These are phyloP conservation scores for Groenewaldozyma auringiensis DNA, from an alignment of 1,139 yeast species.

Conservation along the genomic window DNA sequence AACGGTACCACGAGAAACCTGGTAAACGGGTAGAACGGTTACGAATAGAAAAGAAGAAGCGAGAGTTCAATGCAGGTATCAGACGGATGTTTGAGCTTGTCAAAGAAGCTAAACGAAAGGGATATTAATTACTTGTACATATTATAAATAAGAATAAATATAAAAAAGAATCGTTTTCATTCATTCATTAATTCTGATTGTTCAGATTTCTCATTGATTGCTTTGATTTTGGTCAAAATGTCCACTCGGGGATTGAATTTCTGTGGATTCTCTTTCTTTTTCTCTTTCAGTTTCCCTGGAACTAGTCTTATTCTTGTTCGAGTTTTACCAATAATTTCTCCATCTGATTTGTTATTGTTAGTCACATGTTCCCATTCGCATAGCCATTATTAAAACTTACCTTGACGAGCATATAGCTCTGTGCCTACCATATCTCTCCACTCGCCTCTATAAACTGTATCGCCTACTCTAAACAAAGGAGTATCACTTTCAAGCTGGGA, in stretches of 20 bases:
- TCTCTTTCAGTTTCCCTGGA: constrained; percentile 17
- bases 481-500: constrained; percentile 45
- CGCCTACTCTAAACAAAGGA: constrained; percentile 50
- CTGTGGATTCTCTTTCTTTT: constrained; percentile 11
- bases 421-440: constrained; percentile 83
- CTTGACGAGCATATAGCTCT: constrained; percentile 43
- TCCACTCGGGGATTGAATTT: constrained; percentile 9
- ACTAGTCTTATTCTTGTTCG: constrained; percentile 20
- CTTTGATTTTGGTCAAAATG: constrained; percentile 21
- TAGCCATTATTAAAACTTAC: constrained; percentile 11
- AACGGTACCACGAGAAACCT: constrained; percentile 31
- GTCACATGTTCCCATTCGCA: background rate
- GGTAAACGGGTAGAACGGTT: constrained; percentile 30
- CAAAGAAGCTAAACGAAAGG: constrained; percentile 32
- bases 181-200: background rate
- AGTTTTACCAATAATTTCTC: constrained; percentile 23
- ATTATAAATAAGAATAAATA: background rate
- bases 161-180: background rate
- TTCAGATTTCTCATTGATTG: constrained; percentile 14
- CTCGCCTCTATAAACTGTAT: constrained; percentile 56
- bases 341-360: no score
- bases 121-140: constrained; percentile 21
- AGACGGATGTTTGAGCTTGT: constrained; percentile 30
- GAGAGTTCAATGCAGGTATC: constrained; percentile 31
- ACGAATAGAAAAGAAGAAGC: constrained; percentile 26